Base-by-base conservation (phyloP, 768 basidiomycete genomes). In the Coprinopsis marcescibilis region DNA sequence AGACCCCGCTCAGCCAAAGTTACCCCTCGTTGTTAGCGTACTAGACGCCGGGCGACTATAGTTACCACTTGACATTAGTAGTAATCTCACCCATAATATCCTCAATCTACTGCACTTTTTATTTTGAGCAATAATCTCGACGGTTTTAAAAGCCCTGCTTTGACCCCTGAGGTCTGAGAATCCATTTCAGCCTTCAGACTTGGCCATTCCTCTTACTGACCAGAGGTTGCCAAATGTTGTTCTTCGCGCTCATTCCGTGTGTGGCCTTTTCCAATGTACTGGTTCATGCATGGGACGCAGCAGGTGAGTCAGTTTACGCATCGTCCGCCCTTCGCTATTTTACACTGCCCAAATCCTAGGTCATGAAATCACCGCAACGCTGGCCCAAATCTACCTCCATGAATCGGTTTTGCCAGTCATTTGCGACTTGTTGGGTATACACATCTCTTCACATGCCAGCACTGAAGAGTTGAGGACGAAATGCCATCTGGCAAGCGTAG, bases 361-460 rank as follows among this genome's bases (percentile, higher is more conserved):
- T 3, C 94, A 97, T 56, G 88, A 96, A 69, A 83, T 96, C 25
- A 80, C 91, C 4, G 94, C 93, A 1, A 95, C 93, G 3, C 87
- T 98, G 47, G 95, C 95, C 1, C 87, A 97, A 61, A 89, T 94
- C 49, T 81, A 96, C 61, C 76, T 97, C 2, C 78, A 89, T 60
- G 88, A 89, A 0, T 69, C 67, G 2, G 82, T 85, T 3, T 71
- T 84, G 32, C 72, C 78, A 2, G 73, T 71, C 25, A 66, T 96
- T 45, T 89, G 85, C 53, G 63, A 69, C 23, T 82, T 97, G 55
- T 81, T 96, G 53, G 73, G 82, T 52, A 64, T 62, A 21, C 67
- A 63, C 8, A 52, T 48, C 33, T 62, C 62, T 47, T 67, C 57
- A 12, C 54, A 57, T 44, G 19, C 30, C 8, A 27, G 25, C 19